phyloP scores from a whole-genome alignment of 805 yeast species.

The Groenewaldozyma salmanticensis region DNA sequence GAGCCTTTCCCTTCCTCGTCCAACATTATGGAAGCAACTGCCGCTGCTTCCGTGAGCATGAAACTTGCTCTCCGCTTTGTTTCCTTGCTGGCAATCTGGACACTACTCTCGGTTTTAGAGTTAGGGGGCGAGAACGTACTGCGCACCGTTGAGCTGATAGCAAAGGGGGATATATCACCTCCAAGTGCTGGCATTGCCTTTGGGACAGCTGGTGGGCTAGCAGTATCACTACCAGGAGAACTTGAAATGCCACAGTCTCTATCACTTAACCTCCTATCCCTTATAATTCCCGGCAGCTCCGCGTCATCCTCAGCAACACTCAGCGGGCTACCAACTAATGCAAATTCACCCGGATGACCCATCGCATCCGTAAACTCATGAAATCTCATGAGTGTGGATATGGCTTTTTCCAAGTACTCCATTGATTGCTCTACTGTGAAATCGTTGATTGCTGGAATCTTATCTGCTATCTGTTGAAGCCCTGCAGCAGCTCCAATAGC shows the following conservation, averaged over 20 bases:
- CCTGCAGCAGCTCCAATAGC: background rate
- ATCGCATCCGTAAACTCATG: too few species aligned
- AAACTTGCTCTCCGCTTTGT: slow-evolving; percentile 11
- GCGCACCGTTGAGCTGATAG: background rate
- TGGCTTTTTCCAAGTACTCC: slow-evolving; percentile 15
- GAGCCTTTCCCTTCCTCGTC: slow-evolving; percentile 1
- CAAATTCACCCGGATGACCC: too few species aligned
- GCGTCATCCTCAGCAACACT: too few species aligned
- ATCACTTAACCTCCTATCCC: background rate
- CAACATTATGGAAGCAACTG: slow-evolving; percentile 14
- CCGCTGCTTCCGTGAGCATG: slow-evolving; percentile 14
- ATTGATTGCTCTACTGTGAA: slow-evolving; percentile 19
- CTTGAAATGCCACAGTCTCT: background rate
- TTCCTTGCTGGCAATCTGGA: background rate
- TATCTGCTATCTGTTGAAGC: background rate
- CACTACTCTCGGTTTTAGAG: background rate
- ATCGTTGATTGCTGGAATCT: slow-evolving; percentile 5
- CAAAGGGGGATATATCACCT: background rate
- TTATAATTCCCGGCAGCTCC: too few species aligned
- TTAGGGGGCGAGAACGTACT: background rate
- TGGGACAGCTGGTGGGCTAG: too few species aligned
- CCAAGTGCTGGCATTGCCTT: too few species aligned
- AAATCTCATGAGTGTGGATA: slow-evolving; percentile 14
- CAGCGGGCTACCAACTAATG: too few species aligned
- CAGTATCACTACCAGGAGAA: background rate